phyloP scores from a whole-genome alignment of 2,329 filamentous ascomycete species.

The Aspergillus costaricaensis region DNA sequence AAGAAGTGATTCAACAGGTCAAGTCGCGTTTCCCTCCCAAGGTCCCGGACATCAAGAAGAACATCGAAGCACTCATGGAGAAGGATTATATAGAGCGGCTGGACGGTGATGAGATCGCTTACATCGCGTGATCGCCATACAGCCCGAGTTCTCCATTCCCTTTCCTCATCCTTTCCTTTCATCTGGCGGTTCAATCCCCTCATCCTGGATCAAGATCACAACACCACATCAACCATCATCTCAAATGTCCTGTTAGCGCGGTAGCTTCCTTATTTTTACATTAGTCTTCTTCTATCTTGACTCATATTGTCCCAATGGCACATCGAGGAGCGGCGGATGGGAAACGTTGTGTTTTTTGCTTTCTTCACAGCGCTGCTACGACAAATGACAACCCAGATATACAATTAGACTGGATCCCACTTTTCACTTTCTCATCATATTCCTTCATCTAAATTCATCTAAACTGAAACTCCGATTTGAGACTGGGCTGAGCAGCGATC shows the following conservation, averaged over 20 bases:
- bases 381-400: constrained; percentile 7
- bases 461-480: background rate
- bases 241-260: background rate
- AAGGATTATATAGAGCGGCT: constrained; percentile 98
- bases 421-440: background rate
- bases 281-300: background rate
- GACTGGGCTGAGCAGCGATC: background rate
- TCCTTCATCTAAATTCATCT: background rate
- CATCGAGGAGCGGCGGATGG: constrained; percentile 8
- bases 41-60: constrained; percentile 97
- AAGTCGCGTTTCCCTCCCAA: constrained; percentile 90
- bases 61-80: constrained; percentile 96
- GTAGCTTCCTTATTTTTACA: background rate
- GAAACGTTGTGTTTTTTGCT: background rate
- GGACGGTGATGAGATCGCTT: constrained; percentile 91
- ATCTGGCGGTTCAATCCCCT: background rate
- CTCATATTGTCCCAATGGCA: constrained; percentile 2
- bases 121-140: constrained; percentile 69
- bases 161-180: constrained; percentile 10
- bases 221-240: background rate
- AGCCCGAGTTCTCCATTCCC: background rate
- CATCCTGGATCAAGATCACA: too few relatives aligned
- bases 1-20: constrained; percentile 95
- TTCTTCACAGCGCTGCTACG: constrained; percentile 6
- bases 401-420: background rate